Base-by-base conservation (phyloP, 2,329 filamentous ascomycete genomes). In the Penicillium sp. region DNA sequence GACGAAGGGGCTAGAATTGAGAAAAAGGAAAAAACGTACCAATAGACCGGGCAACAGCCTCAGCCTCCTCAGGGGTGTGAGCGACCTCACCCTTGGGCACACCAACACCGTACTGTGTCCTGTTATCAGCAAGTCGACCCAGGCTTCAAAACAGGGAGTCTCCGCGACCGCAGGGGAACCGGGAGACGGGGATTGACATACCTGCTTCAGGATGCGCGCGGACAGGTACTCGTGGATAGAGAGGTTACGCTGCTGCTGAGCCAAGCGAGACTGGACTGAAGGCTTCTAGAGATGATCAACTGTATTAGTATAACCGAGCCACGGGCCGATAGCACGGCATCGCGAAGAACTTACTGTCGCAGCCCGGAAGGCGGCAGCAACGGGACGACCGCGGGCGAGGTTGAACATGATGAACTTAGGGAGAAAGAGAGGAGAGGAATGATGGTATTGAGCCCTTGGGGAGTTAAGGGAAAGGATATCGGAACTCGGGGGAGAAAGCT, bases 181-280 rank as follows among this genome's bases (percentile, higher is more conserved):
- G 40, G 51, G 55, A 45, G 49, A 51, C 45, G 51, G 42, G 31
- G 41, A 23, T 51, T 23, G 53, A 68, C 76, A 61, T 79, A 86
- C 84, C 68, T 77, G 79, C 72, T 86, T 90, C 72, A 99, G 85
- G 67, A 99, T 87, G 76, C 92, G 90, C 69, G 92, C 91, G 69
- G 94, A 97, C 72, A 93, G 89, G 81, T 97, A 97, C 82, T 99
- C 94, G 83, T 99, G 94, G 73, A 99, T 96, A 74, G 91, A 94
- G 74, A 99, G 85, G 73, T 89, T 87, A 81, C 94, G 86, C 79
- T 84, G 85, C 80, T 97, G 92, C 79, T 94, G 88, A 14, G 9
- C 72, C 82, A 84, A 67, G 79, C 83, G 69, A 84, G 74, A 78
- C 69, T 77, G 79, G 63, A 82, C 67, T 56, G 82, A 78, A 50